Evolutionary conservation across 306 rosid species (phyloP), one percentile per base, ranked within the genome.

Genomic region (Medicago arabica): DNA sequence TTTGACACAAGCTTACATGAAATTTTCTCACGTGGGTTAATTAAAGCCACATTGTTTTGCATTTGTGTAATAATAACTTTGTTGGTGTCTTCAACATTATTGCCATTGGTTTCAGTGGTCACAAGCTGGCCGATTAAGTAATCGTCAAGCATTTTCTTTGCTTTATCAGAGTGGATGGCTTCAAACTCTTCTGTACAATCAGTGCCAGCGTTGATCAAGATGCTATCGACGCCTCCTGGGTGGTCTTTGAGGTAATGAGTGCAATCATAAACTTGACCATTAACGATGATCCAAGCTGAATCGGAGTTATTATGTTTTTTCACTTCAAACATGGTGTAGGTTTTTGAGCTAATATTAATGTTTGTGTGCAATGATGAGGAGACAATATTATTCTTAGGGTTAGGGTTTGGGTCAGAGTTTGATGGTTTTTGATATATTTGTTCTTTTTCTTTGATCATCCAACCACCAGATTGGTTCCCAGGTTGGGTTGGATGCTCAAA

Each of bases 181-280:
- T 93, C 94, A 54, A 93, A 93, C 50, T 91, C 98, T 16, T 93
- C 98, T 0, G 98, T 91, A 67, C 91, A 91, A 84, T 93, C 97
- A 2, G 94, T 87, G 64, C 98, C 98, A 11, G 93, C 93, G 15
- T 93, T 91, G 71, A 91, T 88, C 71, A 93, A 87, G 68, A 93
- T 93, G 81, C 98, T 93, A 31, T 93, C 97, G 6, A 80, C 66
- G 58, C 98, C 98, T 1, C 98, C 98, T 0, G 98, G 98, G 71
- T 93, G 98, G 58, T 88, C 91, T 7, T 89, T 84, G 81, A 93
- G 80, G 82, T 89, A 93, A 21, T 58, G 82, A 19, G 96, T 89
- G 86, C 97, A 89, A 40, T 93, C 90, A 59, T 91, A 93, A 72
- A 93, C 80, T 2, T 91, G 86, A 67, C 88, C 89, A 46, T 89